Evolutionary conservation across 2,329 filamentous ascomycete genomes (phyloP).

Genomic region (Periglandula ipomoeae): DNA sequence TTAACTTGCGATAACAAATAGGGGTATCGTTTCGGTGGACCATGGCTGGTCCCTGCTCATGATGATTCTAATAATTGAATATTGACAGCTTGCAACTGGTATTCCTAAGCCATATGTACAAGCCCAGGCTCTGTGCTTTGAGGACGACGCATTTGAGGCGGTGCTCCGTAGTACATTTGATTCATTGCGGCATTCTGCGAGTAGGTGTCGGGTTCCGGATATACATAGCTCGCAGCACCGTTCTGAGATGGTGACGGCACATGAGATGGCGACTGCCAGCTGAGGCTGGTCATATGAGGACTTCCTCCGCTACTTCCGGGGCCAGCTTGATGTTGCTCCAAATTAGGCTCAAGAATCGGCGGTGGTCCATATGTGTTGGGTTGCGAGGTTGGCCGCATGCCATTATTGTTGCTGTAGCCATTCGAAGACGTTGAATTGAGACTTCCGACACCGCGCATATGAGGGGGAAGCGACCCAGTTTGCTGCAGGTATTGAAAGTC

Average conservation of each 20-base stretch:
- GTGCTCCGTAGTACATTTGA: slow-evolving; percentile 65
- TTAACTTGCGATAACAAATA: neutral
- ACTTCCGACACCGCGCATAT: slow-evolving; percentile 69
- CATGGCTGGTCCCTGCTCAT: slow-evolving; percentile 1
- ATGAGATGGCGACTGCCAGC: slow-evolving; percentile 81
- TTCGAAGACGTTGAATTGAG: slow-evolving; percentile 59
- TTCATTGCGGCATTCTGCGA: slow-evolving; percentile 49
- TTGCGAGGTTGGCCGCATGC: slow-evolving; percentile 71
- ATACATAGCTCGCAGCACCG: slow-evolving; percentile 61
- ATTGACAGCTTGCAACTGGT: slow-evolving; percentile 8
- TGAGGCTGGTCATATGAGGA: slow-evolving; percentile 72
- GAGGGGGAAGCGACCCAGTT: slow-evolving; percentile 70
- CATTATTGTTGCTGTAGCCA: slow-evolving; percentile 34
- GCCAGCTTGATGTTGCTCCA: slow-evolving; percentile 64
- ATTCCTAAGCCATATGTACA: slow-evolving; percentile 30
- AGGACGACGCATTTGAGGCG: slow-evolving; percentile 56
- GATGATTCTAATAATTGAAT: slow-evolving; percentile 1
- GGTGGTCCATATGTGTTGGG: slow-evolving; percentile 75
- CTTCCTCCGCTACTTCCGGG: slow-evolving; percentile 66
- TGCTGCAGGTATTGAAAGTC: slow-evolving; percentile 67
- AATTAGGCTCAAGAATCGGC: slow-evolving; percentile 74
- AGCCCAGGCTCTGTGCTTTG: slow-evolving; percentile 62
- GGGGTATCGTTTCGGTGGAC: slow-evolving; percentile 15
- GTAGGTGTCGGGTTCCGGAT: slow-evolving; percentile 73
- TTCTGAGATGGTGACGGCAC: slow-evolving; percentile 61